phyloP scores from a whole-genome alignment of 2,329 filamentous ascomycete genomes.

The Diaporthe eres region DNA sequence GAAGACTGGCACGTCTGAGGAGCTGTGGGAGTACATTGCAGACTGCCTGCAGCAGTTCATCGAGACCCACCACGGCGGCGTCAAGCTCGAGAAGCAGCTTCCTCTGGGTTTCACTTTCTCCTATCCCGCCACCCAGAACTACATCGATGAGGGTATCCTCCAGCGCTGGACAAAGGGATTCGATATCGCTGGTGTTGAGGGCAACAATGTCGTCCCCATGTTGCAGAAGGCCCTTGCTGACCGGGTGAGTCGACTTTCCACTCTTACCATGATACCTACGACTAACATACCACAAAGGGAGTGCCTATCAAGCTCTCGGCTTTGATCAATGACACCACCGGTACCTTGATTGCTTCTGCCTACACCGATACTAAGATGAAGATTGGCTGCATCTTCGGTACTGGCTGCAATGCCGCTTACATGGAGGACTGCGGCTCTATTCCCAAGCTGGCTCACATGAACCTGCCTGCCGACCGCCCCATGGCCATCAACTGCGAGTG shows the following conservation, averaged over 20 bases:
- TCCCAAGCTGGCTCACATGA: slow-evolving; percentile 93
- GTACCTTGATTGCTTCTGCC: slow-evolving; percentile 94
- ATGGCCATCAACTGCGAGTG: slow-evolving; percentile 99
- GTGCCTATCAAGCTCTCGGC: slow-evolving; percentile 94
- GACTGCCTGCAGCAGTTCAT: slow-evolving; percentile 94
- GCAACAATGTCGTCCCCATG: slow-evolving; percentile 89
- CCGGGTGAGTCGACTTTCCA: slow-evolving; percentile 62
- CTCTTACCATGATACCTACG: slow-evolving; percentile 39
- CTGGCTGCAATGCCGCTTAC: slow-evolving; percentile 97
- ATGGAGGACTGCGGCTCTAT: slow-evolving; percentile 94
- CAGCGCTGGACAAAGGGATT: slow-evolving; percentile 99
- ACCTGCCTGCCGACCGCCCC: slow-evolving; percentile 84
- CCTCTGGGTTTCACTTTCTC: slow-evolving; percentile 97
- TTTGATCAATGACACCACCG: slow-evolving; percentile 97
- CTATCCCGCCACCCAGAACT: slow-evolving; percentile 93
- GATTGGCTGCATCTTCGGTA: slow-evolving; percentile 98
- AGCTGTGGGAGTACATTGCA: slow-evolving; percentile 95
- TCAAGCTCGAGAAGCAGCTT: slow-evolving; percentile 72
- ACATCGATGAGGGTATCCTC: slow-evolving; percentile 91
- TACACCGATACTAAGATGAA: slow-evolving; percentile 96
- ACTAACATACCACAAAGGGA: slow-evolving; percentile 64
- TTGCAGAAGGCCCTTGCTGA: slow-evolving; percentile 83
- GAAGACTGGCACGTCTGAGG: slow-evolving; percentile 85
- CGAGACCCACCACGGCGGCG: slow-evolving; percentile 83
- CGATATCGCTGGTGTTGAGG: slow-evolving; percentile 92